Evolutionary conservation across 2,329 filamentous ascomycete genomes (phyloP).

Genomic region (Botryotinia calthae): DNA sequence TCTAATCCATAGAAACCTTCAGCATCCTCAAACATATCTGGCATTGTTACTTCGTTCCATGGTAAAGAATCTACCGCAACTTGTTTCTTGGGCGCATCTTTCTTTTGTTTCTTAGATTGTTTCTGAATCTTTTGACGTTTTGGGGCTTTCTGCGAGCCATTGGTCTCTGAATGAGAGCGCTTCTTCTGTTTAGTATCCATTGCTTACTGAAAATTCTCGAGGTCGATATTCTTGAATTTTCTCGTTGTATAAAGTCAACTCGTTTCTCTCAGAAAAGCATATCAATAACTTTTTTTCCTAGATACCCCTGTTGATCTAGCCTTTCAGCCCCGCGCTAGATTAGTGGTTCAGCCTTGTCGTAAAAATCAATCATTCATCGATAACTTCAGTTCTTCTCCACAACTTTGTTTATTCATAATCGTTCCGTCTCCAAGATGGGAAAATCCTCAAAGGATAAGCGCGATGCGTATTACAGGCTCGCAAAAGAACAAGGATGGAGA

Average conservation of each 20-base stretch:
- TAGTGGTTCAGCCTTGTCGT: conserved; percentile 29
- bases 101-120: conserved; percentile 24
- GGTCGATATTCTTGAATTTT: neutral
- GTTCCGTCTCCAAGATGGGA: conserved; percentile 58
- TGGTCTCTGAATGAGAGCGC: conserved; percentile 30
- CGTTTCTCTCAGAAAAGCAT: conserved; percentile 7
- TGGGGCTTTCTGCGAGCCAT: conserved; percentile 32
- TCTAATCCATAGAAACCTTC: conserved; percentile 91
- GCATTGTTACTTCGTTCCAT: conserved; percentile 62
- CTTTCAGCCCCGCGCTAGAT: conserved; percentile 21
- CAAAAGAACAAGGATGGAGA: conserved; percentile 98
- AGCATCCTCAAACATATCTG: conserved; percentile 80
- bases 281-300: conserved; percentile 12
- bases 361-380: conserved; percentile 17
- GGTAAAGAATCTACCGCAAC: conserved; percentile 50
- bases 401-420: conserved; percentile 7
- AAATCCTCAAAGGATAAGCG: conserved; percentile 99
- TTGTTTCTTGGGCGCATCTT: conserved; percentile 39
- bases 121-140: conserved; percentile 39
- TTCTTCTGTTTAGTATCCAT: conserved; percentile 38
- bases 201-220: neutral
- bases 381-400: conserved; percentile 8
- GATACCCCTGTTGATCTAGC: conserved; percentile 21
- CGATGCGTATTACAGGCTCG: conserved; percentile 94
- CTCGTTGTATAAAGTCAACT: neutral